Percentiles rank a stretch among this genome's conserved stretches.
Evolutionary conservation across 176 grass and related monocot genomes (phyloP).

Genomic region (Raddia guianensis): DNA sequence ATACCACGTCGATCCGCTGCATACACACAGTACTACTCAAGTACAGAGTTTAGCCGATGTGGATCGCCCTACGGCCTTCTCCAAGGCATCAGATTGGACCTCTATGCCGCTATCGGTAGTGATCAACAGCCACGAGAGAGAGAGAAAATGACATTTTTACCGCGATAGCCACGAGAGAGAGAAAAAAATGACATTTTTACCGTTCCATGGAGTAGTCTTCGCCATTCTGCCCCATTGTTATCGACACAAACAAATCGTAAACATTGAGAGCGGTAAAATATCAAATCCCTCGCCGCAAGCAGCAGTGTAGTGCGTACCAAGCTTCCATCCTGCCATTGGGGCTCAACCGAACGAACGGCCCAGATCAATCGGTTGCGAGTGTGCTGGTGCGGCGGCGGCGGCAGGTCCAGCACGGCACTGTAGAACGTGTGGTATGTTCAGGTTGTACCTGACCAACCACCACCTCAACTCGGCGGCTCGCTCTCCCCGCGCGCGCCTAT

Average conservation of each 20-base stretch:
- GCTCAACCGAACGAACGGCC: conserved; percentile 6
- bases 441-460: not conserved
- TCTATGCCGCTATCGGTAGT: not conserved
- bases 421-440: not conserved
- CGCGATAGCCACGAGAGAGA: too few relatives aligned
- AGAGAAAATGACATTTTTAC: too few relatives aligned
- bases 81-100: not conserved
- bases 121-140: not conserved
- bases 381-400: not conserved
- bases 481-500: not conserved
- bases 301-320: not conserved
- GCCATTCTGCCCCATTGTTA: too few relatives aligned
- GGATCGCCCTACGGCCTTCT: not conserved
- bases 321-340: not conserved
- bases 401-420: not conserved
- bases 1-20: not conserved
- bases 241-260: too few relatives aligned
- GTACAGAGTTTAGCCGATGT: not conserved
- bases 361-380: not conserved
- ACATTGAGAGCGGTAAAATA: too few relatives aligned
- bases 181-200: too few relatives aligned
- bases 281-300: not conserved
- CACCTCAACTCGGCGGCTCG: not conserved
- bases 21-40: not conserved
- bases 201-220: too few relatives aligned